Conservation (phyloP, 768 basidiomycete genomes). For the Phlegmacium glaucopus region DNA sequence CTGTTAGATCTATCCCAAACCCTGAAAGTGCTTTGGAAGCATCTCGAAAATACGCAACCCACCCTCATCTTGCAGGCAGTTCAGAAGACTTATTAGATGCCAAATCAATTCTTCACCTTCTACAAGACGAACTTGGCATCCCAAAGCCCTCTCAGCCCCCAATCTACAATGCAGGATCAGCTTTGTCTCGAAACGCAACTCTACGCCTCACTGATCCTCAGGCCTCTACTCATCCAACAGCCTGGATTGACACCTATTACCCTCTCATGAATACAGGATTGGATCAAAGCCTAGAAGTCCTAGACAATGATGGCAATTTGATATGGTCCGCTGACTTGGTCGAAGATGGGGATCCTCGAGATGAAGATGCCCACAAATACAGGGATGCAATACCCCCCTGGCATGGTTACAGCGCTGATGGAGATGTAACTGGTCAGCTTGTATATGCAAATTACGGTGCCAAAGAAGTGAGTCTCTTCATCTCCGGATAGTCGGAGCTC, state of each 20-base stretch:
- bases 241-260: slow-evolving; percentile 88
- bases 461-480: slow-evolving; percentile 40
- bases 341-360: slow-evolving; percentile 67
- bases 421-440: slow-evolving; percentile 65
- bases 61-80: slow-evolving; percentile 74
- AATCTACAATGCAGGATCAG: slow-evolving; percentile 69
- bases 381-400: slow-evolving; percentile 71
- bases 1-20: slow-evolving; percentile 42
- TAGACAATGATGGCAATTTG: slow-evolving; percentile 49
- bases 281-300: slow-evolving; percentile 63
- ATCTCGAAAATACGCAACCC: slow-evolving; percentile 57
- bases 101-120: slow-evolving; percentile 59
- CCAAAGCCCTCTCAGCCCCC: slow-evolving; percentile 40
- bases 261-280: slow-evolving; percentile 82
- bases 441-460: slow-evolving; percentile 82
- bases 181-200: slow-evolving; percentile 65
- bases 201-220: slow-evolving; percentile 44
- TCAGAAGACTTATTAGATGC: slow-evolving; percentile 60
- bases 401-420: slow-evolving; percentile 80
- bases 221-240: slow-evolving; percentile 46
- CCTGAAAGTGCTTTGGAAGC: slow-evolving; percentile 53
- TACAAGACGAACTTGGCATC: slow-evolving; percentile 64
- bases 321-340: slow-evolving; percentile 72
- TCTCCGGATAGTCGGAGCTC: background rate
- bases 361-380: slow-evolving; percentile 69